Percentiles rank a stretch among this genome's conserved stretches.
Conservation (phyloP, 805 yeast species). For the Pichia gijzeniarum region DNA sequence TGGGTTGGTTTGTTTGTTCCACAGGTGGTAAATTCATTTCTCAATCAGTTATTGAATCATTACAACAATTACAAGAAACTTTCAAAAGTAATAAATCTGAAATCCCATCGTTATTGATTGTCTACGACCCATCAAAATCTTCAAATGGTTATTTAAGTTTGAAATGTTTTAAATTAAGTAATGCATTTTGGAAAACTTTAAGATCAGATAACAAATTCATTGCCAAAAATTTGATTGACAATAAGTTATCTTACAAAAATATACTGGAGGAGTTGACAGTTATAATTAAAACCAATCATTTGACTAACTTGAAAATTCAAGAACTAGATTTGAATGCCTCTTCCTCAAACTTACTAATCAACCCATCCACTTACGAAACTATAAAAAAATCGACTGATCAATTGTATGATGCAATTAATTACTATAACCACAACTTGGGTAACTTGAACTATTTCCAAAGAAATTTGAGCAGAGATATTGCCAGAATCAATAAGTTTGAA, state of each 20-base stretch:
- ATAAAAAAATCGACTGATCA: slow-evolving; percentile 47
- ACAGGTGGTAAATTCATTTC: slow-evolving; percentile 64
- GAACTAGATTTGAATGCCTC: slow-evolving; percentile 16
- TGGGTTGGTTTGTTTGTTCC: slow-evolving; percentile 79
- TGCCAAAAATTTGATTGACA: slow-evolving; percentile 52
- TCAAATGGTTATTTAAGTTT: slow-evolving; percentile 57
- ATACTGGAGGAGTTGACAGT: slow-evolving; percentile 70
- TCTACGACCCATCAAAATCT: slow-evolving; percentile 66
- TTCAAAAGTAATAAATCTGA: slow-evolving; percentile 22
- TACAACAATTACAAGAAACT: slow-evolving; percentile 52
- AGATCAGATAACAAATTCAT: slow-evolving; percentile 54
- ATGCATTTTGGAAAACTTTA: slow-evolving; percentile 46
- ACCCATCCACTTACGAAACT: slow-evolving; percentile 37
- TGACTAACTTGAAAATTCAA: slow-evolving; percentile 37
- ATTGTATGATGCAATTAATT: slow-evolving; percentile 63
- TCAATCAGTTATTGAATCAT: slow-evolving; percentile 58
- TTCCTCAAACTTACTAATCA: slow-evolving; percentile 29
- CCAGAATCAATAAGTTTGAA: slow-evolving; percentile 70
- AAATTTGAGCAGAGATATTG: slow-evolving; percentile 60
- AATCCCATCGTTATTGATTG: slow-evolving; percentile 42
- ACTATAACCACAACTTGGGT: slow-evolving; percentile 70
- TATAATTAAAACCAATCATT: slow-evolving; percentile 57
- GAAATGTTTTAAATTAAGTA: slow-evolving; percentile 63
- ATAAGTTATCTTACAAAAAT: slow-evolving; percentile 56
- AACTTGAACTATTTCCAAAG: slow-evolving; percentile 80